Percentiles rank a stretch among this genome's conserved stretches.
These are phyloP conservation scores for Cercis canadensis DNA, from an alignment of 306 rosid species.

Conservation along the genomic window DNA sequence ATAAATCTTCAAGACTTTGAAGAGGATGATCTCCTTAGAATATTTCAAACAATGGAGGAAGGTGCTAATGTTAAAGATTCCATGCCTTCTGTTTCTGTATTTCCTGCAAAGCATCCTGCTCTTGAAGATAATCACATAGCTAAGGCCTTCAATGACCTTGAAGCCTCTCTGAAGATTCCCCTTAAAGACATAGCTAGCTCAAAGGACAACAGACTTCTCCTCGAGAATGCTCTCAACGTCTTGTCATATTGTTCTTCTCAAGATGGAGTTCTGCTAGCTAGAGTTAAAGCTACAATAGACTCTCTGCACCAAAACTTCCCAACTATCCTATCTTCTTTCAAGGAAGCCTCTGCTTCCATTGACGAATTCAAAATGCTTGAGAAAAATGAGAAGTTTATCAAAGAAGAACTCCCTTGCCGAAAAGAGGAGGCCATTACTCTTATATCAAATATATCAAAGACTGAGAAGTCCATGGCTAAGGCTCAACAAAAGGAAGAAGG, in stretches of 20 bases:
- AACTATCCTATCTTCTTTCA: neutral
- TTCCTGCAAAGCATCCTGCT: too few relatives aligned
- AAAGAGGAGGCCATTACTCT: neutral
- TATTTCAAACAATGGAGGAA: too few relatives aligned
- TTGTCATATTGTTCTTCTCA: neutral
- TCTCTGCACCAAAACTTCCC: neutral
- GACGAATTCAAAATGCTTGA: neutral
- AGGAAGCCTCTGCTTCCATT: neutral
- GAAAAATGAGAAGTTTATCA: neutral
- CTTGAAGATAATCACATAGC: conserved; percentile 12
- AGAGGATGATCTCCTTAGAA: too few relatives aligned
- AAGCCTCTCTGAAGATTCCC: conserved; percentile 30
- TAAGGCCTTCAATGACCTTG: conserved; percentile 25
- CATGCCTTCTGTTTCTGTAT: neutral
- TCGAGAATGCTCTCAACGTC: neutral
- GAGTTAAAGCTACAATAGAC: neutral
- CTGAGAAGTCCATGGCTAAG: neutral
- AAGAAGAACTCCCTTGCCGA: neutral
- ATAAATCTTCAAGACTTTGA: too few relatives aligned
- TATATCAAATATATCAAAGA: neutral
- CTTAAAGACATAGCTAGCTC: conserved; percentile 39
- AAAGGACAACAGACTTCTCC: conserved; percentile 17
- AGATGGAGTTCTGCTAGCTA: neutral
- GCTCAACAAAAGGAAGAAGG: neutral
- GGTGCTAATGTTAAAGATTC: too few relatives aligned